Percentiles rank a stretch among this genome's conserved stretches.
Conservation (phyloP, 2,329 filamentous ascomycete species). For the Cladosporium sp. region DNA sequence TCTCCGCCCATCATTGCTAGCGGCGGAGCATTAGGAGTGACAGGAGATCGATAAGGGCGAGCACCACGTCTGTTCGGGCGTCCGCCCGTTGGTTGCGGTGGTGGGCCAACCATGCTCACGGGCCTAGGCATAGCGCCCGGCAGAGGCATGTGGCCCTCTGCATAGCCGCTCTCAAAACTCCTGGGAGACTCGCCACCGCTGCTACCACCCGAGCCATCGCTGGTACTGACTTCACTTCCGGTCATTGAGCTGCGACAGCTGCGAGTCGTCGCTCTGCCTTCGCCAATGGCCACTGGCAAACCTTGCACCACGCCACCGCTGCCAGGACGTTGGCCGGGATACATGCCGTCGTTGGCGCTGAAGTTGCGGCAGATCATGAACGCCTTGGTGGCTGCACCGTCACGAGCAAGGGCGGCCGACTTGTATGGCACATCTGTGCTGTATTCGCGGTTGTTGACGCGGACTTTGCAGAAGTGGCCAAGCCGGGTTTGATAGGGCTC, state of each 20-base stretch:
- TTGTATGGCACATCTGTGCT: conserved; percentile 85
- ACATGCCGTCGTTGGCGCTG: conserved; percentile 94
- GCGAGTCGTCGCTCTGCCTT: conserved; percentile 44
- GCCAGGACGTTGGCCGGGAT: conserved; percentile 57
- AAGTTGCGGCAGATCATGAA: conserved; percentile 99
- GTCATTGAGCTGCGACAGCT: conserved; percentile 41
- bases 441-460: conserved; percentile 96
- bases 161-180: conserved; percentile 47
- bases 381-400: conserved; percentile 91
- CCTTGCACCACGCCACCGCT: conserved; percentile 56
- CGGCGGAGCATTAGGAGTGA: not conserved
- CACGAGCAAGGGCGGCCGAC: conserved; percentile 78
- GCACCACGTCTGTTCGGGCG: not conserved
- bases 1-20: conserved; percentile 22
- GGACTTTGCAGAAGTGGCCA: conserved; percentile 85
- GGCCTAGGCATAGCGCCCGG: conserved; percentile 20
- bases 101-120: conserved; percentile 11
- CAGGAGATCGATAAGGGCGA: not conserved
- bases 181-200: conserved; percentile 56
- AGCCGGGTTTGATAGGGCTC: conserved; percentile 72
- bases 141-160: conserved; percentile 35
- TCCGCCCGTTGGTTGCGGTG: not conserved
- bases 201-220: conserved; percentile 47
- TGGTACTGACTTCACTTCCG: conserved; percentile 30
- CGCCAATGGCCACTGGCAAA: conserved; percentile 64